phyloP scores from a whole-genome alignment of 2,329 filamentous ascomycete species.

The Calonectria pteridis region DNA sequence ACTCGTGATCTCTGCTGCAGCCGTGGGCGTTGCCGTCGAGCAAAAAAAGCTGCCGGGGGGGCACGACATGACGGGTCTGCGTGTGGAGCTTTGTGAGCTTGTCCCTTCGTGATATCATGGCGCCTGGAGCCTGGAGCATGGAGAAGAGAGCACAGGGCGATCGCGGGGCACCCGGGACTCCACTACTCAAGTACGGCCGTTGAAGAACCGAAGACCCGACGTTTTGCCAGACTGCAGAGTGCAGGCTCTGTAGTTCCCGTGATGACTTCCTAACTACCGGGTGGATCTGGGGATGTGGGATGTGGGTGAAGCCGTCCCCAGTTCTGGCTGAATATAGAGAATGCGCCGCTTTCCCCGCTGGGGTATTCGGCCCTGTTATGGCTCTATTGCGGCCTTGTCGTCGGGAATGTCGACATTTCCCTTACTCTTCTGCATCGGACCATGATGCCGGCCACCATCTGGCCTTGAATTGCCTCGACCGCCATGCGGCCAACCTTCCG shows the following conservation, averaged over 20 bases:
- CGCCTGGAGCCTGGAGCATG: neutral
- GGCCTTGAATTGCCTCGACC: conserved; percentile 2
- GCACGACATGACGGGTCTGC: conserved; percentile 14
- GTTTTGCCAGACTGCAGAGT: conserved; percentile 27
- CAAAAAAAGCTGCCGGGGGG: neutral
- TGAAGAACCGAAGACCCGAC: conserved; percentile 37
- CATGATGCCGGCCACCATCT: conserved; percentile 8
- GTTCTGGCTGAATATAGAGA: conserved; percentile 18
- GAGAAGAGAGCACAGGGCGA: conserved; percentile 9
- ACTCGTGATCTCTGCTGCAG: conserved; percentile 9
- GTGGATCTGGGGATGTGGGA: conserved; percentile 33
- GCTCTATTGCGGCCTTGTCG: conserved; percentile 26
- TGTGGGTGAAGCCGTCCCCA: conserved; percentile 11
- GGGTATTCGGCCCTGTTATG: conserved; percentile 37
- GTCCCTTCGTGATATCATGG: conserved; percentile 33
- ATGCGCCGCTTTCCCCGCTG: conserved; percentile 29
- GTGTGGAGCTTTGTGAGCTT: conserved; percentile 14
- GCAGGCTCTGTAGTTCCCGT: conserved; percentile 19
- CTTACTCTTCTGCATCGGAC: conserved; percentile 9
- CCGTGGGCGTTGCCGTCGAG: conserved; percentile 18
- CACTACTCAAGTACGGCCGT: conserved; percentile 38
- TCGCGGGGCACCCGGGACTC: conserved; percentile 25
- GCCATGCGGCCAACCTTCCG: neutral
- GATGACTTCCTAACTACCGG: conserved; percentile 27
- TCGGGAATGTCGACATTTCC: neutral